These are phyloP conservation scores for Brettanomyces sp. DNA, from an alignment of 805 yeast species.

Conservation along the genomic window DNA sequence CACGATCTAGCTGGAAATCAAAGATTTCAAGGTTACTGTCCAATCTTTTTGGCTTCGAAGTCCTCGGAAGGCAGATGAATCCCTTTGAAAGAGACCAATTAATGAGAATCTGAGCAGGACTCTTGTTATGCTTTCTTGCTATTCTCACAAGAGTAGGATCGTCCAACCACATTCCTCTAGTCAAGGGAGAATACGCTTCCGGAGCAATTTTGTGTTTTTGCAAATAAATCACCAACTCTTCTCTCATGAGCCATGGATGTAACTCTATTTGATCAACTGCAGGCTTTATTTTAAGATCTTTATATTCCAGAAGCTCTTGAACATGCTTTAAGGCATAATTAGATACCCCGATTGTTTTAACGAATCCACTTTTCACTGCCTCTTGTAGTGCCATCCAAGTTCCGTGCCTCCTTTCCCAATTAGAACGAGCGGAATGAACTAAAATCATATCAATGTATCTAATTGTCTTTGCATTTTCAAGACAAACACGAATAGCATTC, in stretches of 20 bases:
- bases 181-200: slow-evolving; percentile 60
- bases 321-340: slow-evolving; percentile 50
- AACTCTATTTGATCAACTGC: slow-evolving; percentile 41
- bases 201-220: slow-evolving; percentile 34
- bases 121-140: slow-evolving; percentile 36
- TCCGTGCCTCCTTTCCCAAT: slow-evolving; percentile 31
- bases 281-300: slow-evolving; percentile 32
- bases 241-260: slow-evolving; percentile 38
- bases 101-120: slow-evolving; percentile 50
- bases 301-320: slow-evolving; percentile 39
- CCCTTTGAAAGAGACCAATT: slow-evolving; percentile 64
- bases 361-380: slow-evolving; percentile 37
- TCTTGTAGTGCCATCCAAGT: slow-evolving; percentile 49
- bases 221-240: slow-evolving; percentile 35
- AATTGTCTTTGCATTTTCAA: slow-evolving; percentile 31
- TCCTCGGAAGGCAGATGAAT: slow-evolving; percentile 31
- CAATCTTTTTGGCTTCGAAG: slow-evolving; percentile 23
- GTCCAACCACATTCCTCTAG: slow-evolving; percentile 37
- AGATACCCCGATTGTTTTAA: slow-evolving; percentile 53
- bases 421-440: slow-evolving; percentile 43
- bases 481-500: slow-evolving; percentile 32
- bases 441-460: slow-evolving; percentile 44
- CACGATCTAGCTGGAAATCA: slow-evolving; percentile 29
- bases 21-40: slow-evolving; percentile 30
- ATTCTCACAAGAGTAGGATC: slow-evolving; percentile 34